A percentile compares a stretch with the other conserved stretches of the same genome.
These are phyloP conservation scores for Urostyla sp. DNA, from an alignment of 73 alveolate genomes.

Conservation along the genomic window DNA sequence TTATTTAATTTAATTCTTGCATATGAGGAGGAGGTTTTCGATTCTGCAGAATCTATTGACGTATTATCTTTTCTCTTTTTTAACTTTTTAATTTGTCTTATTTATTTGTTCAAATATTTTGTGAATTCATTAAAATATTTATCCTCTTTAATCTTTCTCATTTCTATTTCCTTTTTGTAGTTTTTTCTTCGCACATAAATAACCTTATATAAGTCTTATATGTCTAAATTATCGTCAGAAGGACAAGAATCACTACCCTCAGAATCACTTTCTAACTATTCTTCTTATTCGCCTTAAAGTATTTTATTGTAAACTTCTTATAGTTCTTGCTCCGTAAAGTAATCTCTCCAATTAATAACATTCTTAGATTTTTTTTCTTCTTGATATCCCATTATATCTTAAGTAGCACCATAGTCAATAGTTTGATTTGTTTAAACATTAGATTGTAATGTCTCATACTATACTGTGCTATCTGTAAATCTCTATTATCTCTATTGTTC, in stretches of 20 bases:
- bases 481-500: neutral
- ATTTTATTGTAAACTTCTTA: slow-evolving; percentile 28
- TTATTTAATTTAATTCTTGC: slow-evolving; percentile 29
- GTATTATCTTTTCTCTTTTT: neutral
- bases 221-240: slow-evolving; percentile 52
- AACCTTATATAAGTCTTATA: slow-evolving; percentile 34
- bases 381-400: no score
- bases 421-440: no score
- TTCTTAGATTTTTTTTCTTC: no score
- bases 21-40: neutral
- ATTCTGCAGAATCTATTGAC: neutral
- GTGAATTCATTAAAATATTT: slow-evolving; percentile 12
- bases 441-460: no score
- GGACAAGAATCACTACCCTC: slow-evolving; percentile 53
- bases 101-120: slow-evolving; percentile 5
- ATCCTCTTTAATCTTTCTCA: neutral
- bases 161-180: neutral
- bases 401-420: no score
- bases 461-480: neutral
- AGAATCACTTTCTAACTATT: neutral
- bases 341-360: slow-evolving; percentile 42
- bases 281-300: slow-evolving; percentile 36
- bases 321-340: slow-evolving; percentile 36
- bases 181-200: slow-evolving; percentile 33
- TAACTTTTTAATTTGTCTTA: slow-evolving; percentile 21